Conservation (phyloP, 1,284 basidiomycete species). For the Pisolithus thermaeus region DNA sequence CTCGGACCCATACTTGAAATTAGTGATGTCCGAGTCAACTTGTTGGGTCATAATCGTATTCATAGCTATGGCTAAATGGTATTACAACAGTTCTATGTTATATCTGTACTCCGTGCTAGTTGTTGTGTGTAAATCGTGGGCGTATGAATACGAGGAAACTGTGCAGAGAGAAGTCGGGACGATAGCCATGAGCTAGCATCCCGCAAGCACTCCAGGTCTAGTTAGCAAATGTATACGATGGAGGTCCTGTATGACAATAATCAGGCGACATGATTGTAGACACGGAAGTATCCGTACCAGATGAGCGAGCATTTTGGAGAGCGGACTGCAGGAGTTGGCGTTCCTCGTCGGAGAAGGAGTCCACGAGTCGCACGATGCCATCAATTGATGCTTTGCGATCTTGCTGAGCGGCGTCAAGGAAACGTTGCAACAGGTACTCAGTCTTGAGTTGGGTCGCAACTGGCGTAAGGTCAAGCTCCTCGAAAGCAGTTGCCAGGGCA, state of each 20-base stretch:
- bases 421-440: conserved; percentile 55
- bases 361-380: conserved; percentile 60
- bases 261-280: background rate
- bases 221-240: conserved; percentile 33
- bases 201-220: conserved; percentile 7
- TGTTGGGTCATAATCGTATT: no score
- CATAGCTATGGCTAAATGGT: background rate
- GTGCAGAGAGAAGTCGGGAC: background rate
- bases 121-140: conserved; percentile 2
- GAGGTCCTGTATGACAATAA: conserved; percentile 25
- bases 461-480: conserved; percentile 59
- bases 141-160: background rate
- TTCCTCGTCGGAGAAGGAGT: conserved; percentile 69
- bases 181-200: background rate
- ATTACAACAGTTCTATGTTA: conserved; percentile 13
- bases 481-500: conserved; percentile 54
- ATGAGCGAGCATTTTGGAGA: conserved; percentile 53
- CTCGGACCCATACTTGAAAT: no score
- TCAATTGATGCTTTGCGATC: conserved; percentile 68
- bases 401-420: conserved; percentile 59
- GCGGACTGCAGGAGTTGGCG: conserved; percentile 54
- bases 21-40: no score
- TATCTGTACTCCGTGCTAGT: conserved; percentile 16
- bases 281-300: conserved; percentile 35
- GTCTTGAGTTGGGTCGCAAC: conserved; percentile 58